phyloP scores from a whole-genome alignment of 768 basidiomycete species.

The Lyophyllum shimeji region DNA sequence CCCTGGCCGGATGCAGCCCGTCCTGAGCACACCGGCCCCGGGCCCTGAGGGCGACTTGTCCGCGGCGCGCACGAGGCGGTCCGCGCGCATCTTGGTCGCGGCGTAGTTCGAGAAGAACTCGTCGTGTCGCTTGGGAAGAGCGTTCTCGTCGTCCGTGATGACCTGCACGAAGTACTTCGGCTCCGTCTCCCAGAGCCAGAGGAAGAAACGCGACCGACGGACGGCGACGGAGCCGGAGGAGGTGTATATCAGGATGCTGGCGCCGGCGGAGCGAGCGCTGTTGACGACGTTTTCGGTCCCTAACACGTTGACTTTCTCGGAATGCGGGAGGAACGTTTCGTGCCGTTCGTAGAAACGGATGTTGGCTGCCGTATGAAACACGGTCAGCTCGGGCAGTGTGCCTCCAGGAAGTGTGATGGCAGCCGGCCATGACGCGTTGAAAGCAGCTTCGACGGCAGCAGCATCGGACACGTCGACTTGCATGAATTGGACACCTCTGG shows the following conservation, averaged over 20 bases:
- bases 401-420: constrained; percentile 14
- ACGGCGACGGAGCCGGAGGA: constrained; percentile 70
- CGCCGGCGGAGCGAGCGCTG: constrained; percentile 56
- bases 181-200: constrained; percentile 75
- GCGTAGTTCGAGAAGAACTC: constrained; percentile 83
- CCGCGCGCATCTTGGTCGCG: constrained; percentile 59
- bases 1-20: constrained; percentile 76
- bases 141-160: constrained; percentile 58
- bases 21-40: constrained; percentile 42
- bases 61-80: constrained; percentile 40
- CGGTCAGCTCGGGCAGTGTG: constrained; percentile 45
- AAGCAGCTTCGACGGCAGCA: constrained; percentile 55
- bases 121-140: constrained; percentile 51
- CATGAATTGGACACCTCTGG: constrained; percentile 53
- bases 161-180: constrained; percentile 61
- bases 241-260: constrained; percentile 62
- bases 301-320: constrained; percentile 60
- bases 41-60: constrained; percentile 31
- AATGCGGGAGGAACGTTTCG: constrained; percentile 46
- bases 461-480: constrained; percentile 58
- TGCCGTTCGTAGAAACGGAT: constrained; percentile 78
- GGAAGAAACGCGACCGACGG: constrained; percentile 55
- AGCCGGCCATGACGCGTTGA: constrained; percentile 63
- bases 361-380: constrained; percentile 77
- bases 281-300: constrained; percentile 70